Base-by-base conservation (phyloP, 768 basidiomycete genomes). In the Lyophyllum semitale region DNA sequence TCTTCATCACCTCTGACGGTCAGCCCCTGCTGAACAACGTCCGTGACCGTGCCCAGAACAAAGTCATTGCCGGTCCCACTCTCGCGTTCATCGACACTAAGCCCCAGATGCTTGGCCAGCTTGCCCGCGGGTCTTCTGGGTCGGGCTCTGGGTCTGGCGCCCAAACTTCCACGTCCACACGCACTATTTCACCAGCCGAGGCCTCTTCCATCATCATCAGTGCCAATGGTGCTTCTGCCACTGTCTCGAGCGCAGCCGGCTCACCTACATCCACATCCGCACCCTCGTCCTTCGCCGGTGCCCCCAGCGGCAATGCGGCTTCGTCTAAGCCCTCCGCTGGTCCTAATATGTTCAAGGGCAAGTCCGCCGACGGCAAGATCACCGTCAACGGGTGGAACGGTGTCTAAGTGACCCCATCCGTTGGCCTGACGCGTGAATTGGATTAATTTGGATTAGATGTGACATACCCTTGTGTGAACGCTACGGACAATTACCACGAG, bases 21-120 rank as follows among this genome's bases (percentile, higher is more conserved):
- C 81, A 85, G 59, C 87, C 90, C 1, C 73, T 93, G 27, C 61
- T 80, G 67, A 84, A 83, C 73, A 79, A 87, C 70, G 80, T 84
- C 59, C 65, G 72, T 20, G 78, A 85, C 64, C 84, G 85, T 55
- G 79, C 77, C 44, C 73, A 73, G 50, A 71, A 70, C 59, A 72
- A 78, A 51, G 69, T 87, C 66, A 72, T 92, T 56, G 90, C 90
- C 3, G 91, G 92, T 26, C 93, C 93, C 6, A 72, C 78, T 2
- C 70, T 89, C 52, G 73, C 80, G 13, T 90, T 88, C 77, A 77
- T 88, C 65, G 86, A 91, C 72, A 78, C 78, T 23, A 59, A 74
- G 55, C 73, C 80, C 33, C 79, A 89, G 70, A 66, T 71, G 54
- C 68, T 90, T 60, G 74, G 75, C 47, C 65, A 77, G 58, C 67